Conservation (phyloP, 257 asterid species). For the Anisodus tanguticus region DNA sequence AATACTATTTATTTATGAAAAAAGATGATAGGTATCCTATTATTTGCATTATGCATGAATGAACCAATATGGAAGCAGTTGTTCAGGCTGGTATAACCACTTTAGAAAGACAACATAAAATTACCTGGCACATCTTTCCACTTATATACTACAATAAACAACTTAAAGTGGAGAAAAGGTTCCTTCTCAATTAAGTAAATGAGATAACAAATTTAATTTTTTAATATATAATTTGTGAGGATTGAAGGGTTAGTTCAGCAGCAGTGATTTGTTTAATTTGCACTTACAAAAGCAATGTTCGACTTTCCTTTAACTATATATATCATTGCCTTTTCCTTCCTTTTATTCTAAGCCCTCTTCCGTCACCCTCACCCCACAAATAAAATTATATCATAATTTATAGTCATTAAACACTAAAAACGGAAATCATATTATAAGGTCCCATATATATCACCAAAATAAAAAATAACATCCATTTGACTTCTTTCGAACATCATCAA, state of each 20-base stretch:
- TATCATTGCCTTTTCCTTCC: neutral
- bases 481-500: neutral
- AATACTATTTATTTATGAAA: neutral
- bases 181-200: conserved; percentile 23
- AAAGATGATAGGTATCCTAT: conserved; percentile 22
- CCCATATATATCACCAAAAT: neutral
- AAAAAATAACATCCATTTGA: neutral
- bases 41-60: neutral
- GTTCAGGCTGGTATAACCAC: conserved; percentile 65
- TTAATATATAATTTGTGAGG: neutral
- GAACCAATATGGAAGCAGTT: conserved; percentile 29
- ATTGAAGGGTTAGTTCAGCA: neutral
- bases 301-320: neutral
- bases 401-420: neutral
- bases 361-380: neutral
- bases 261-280: too few species aligned
- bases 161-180: neutral
- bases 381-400: neutral
- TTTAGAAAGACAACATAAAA: conserved; percentile 38
- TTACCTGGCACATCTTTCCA: neutral
- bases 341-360: conserved; percentile 10
- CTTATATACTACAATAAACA: neutral
- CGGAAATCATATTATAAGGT: neutral
- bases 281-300: neutral
- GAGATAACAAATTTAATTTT: neutral